Evolutionary conservation across 1,139 yeast species (phyloP), one percentile per base, ranked within the genome.

Genomic region (Groenewaldozyma sp.): DNA sequence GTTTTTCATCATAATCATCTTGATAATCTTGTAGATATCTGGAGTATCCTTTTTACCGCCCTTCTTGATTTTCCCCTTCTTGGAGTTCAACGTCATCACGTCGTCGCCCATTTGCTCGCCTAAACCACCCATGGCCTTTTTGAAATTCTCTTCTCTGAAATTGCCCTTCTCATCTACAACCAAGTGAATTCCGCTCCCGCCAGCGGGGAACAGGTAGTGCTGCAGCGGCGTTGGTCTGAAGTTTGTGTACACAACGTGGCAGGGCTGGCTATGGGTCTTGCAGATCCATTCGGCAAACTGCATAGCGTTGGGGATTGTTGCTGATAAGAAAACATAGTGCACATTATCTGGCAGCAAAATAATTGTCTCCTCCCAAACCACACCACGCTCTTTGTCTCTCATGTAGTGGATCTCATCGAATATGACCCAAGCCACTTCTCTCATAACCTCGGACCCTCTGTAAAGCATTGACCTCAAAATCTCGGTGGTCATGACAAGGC

Each of bases 251-350:
- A 93, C 98, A 60, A 93, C 95, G 62, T 93, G 98, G 59, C 98
- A 93, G 2, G 98, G 98, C 61, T 93, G 98, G 35, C 76, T 71
- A 58, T 91, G 99, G 42, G 82, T 88, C 54, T 84, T 81, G 54
- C 95, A 94, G 40, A 93, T 84, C 99, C 99, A 91, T 56, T 88
- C 94, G 7, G 98, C 98, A 68, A 91, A 91, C 59, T 91, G 96
- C 82, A 86, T 82, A 3, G 98, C 95, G 60, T 91, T 91, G 28
- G 99, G 98, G 48, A 91, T 93, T 2, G 99, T 91, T 37, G 99
- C 99, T 11, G 96, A 87, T 22, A 62, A 48, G 28, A 62, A 53
- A 20, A 70, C 69, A 31, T 70, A 63, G 44, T 70, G 68, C 33
- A 93, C 95, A 64, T 91, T 93, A 54, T 88, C 95, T 2, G 99